Percentiles rank a stretch among this genome's conserved stretches.
phyloP scores from a whole-genome alignment of 139 green algal species.

The Chlamydomonas sp. region DNA sequence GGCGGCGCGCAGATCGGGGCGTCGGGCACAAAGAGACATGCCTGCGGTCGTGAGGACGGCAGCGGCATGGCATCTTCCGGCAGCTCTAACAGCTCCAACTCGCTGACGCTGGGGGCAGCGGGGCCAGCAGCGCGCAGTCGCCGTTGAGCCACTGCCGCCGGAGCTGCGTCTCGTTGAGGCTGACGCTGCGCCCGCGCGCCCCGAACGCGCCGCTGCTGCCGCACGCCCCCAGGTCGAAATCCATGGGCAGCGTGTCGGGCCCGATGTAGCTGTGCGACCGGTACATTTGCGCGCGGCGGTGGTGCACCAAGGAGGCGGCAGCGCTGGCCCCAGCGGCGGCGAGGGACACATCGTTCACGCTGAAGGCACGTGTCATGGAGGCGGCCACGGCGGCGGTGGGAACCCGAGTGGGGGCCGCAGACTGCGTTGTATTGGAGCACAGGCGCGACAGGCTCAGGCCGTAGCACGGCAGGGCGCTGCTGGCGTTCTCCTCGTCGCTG shows the following conservation, averaged over 20 bases:
- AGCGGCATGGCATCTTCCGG: constrained; percentile 23
- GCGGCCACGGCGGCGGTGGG: not conserved
- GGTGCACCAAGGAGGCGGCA: not conserved
- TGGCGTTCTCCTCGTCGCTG: too few species aligned
- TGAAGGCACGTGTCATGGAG: constrained; percentile 17
- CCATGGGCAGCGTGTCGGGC: constrained; percentile 10
- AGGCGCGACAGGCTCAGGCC: too few species aligned
- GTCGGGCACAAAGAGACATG: too few species aligned
- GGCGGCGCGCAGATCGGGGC: too few species aligned
- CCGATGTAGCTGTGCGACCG: constrained; percentile 11
- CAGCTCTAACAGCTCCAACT: constrained; percentile 34
- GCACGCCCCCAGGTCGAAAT: not conserved
- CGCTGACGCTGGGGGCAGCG: constrained; percentile 17
- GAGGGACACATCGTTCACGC: constrained; percentile 14
- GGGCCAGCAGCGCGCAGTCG: constrained; percentile 27
- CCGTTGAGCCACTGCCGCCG: constrained; percentile 6
- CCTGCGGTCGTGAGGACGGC: not conserved
- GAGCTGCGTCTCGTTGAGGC: constrained; percentile 28
- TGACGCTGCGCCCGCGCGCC: constrained; percentile 9
- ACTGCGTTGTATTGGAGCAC: not conserved
- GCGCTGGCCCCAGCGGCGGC: not conserved
- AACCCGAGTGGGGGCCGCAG: not conserved
- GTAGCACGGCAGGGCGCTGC: too few species aligned
- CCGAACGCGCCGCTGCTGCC: not conserved
- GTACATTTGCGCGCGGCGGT: not conserved